Percentiles rank a stretch among this genome's conserved stretches.
Evolutionary conservation across 805 yeast species (phyloP).

Genomic region (Cyberlindnera amylophila): DNA sequence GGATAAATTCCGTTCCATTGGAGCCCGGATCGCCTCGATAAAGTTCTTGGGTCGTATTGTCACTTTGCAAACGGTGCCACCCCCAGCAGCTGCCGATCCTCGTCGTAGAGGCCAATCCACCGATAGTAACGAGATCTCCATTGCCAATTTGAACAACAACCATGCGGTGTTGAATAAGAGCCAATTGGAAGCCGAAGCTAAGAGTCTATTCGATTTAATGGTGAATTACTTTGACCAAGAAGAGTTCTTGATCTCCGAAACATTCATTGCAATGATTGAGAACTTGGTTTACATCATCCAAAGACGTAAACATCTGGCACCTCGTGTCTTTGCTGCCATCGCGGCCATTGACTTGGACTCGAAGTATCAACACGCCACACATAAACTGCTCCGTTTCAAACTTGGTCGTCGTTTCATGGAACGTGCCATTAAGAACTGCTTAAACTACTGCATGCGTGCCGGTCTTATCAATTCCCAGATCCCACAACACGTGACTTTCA

Average conservation of each 20-base stretch:
- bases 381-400: constrained; percentile 40
- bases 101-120: constrained; percentile 20
- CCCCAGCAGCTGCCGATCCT: constrained; percentile 22
- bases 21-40: constrained; percentile 63
- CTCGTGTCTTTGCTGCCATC: constrained; percentile 54
- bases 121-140: constrained; percentile 21
- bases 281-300: constrained; percentile 60
- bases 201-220: constrained; percentile 61
- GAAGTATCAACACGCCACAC: constrained; percentile 44
- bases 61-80: constrained; percentile 46
- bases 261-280: constrained; percentile 66
- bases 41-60: constrained; percentile 65
- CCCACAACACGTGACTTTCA: constrained; percentile 18
- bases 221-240: constrained; percentile 54
- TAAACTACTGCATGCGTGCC: constrained; percentile 37
- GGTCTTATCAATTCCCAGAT: constrained; percentile 26
- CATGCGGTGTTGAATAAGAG: constrained; percentile 63
- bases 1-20: constrained; percentile 44
- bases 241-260: constrained; percentile 48
- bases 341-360: constrained; percentile 59
- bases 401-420: constrained; percentile 60
- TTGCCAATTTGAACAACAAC: constrained; percentile 28
- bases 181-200: constrained; percentile 67
- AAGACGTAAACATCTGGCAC: constrained; percentile 57
- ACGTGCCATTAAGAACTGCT: constrained; percentile 47